Evolutionary conservation across 306 rosid genomes (phyloP).

Genomic region (Carpinus viminea): DNA sequence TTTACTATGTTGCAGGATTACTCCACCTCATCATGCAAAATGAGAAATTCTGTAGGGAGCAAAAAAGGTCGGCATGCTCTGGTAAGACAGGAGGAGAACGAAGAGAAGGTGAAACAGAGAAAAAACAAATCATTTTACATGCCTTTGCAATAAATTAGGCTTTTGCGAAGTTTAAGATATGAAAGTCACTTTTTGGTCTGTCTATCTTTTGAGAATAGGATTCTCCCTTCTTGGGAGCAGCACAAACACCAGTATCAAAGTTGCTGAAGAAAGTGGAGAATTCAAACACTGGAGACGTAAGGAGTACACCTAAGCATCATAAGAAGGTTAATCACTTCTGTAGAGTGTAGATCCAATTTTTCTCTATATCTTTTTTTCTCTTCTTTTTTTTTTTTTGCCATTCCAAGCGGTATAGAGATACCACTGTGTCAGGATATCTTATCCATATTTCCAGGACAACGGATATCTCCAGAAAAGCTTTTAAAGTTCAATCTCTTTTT

Average conservation of each 20-base stretch:
- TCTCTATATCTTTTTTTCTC: too few relatives aligned
- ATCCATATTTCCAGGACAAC: not conserved
- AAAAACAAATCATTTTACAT: slow-evolving; percentile 22
- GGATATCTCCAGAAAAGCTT: too few relatives aligned
- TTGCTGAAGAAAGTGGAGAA: slow-evolving; percentile 73
- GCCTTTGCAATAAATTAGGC: slow-evolving; percentile 27
- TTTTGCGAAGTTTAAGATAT: slow-evolving; percentile 13
- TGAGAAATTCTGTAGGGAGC: slow-evolving; percentile 54
- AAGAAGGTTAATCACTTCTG: slow-evolving; percentile 59
- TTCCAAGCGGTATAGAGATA: not conserved
- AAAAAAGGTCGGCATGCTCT: slow-evolving; percentile 55
- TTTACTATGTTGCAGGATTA: slow-evolving; percentile 54
- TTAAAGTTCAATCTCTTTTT: too few relatives aligned
- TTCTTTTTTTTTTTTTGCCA: not conserved
- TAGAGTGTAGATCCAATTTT: not conserved
- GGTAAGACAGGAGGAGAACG: slow-evolving; percentile 42
- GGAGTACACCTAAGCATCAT: slow-evolving; percentile 77
- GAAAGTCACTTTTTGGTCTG: slow-evolving; percentile 16
- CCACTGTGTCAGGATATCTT: not conserved
- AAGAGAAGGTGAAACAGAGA: slow-evolving; percentile 38
- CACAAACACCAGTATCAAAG: slow-evolving; percentile 76
- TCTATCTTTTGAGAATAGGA: slow-evolving; percentile 45
- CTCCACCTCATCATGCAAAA: slow-evolving; percentile 70
- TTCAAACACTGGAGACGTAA: slow-evolving; percentile 56
- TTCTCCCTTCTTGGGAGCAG: slow-evolving; percentile 56